Evolutionary conservation across 768 basidiomycete genomes (phyloP), one percentile per base, ranked within the genome.

Genomic region (Neoboletus magnificus): DNA sequence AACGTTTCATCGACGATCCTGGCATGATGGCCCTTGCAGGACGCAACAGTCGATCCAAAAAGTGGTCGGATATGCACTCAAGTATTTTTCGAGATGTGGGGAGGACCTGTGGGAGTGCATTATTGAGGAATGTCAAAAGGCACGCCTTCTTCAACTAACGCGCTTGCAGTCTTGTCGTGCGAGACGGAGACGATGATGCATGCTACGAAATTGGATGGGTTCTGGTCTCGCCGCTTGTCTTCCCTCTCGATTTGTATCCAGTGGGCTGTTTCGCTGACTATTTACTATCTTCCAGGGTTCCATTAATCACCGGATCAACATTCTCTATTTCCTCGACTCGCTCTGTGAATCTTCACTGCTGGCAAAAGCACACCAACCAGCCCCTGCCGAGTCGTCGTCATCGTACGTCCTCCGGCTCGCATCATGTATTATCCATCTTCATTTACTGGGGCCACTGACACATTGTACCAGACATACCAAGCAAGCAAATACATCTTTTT

Each of bases 71-170:
- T 95, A 85, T 64, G 91, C 92, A 0, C 77, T 94, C 52, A 93
- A 93, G 69, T 86, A 89, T 65, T 93, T 88, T 51, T 77, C 86
- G 6, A 81, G 81, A 54, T 94, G 92, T 53, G 93, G 91, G 7
- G 93, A 96, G 64, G 93, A 97, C 70, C 71, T 96, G 12, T 96
- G 93, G 94, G 93, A 95, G 62, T 95, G 93, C 62, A 82, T 96
- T 37, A 73, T 93, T 25, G 93, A 96, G 67, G 91, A 95, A 73
- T 92, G 87, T 60, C 85, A 89, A 68, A 95, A 93, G 80, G 93
- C 88, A 54, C 12, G 44, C 23, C 18, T 8, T 2, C 20, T 23
- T 39, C 20, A 5, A 8, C 13, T 5, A 1, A 40, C 25, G 18
- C 16, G 4, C 15, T 20, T 46, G 18, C 10, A 18, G 18, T 6